Evolutionary conservation across 2,329 filamentous ascomycete species (phyloP).

Genomic region (Penicillium sp.): DNA sequence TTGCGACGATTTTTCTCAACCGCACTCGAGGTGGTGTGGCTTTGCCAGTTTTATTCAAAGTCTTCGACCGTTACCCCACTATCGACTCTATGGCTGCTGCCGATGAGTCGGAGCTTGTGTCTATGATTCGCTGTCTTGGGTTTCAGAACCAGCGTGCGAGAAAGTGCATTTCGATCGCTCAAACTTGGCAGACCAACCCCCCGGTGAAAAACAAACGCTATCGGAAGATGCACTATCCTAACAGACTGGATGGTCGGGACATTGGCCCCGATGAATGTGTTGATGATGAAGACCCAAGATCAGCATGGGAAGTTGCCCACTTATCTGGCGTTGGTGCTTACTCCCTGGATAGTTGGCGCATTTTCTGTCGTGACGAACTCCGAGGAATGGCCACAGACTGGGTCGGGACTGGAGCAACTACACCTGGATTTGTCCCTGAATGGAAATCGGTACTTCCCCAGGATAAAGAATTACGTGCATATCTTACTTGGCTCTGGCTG

Average conservation of each 20-base stretch:
- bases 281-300: conserved; percentile 50
- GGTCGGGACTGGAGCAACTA: conserved; percentile 56
- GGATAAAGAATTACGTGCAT: conserved; percentile 89
- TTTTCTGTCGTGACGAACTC: conserved; percentile 82
- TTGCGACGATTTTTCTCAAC: conserved; percentile 83
- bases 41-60: conserved; percentile 70
- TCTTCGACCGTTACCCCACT: conserved; percentile 69
- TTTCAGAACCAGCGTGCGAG: conserved; percentile 67
- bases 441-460: conserved; percentile 83
- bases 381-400: conserved; percentile 66
- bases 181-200: conserved; percentile 64
- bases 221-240: conserved; percentile 57
- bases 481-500: conserved; percentile 88
- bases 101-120: conserved; percentile 56
- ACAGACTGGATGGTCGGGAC: conserved; percentile 49
- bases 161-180: conserved; percentile 69
- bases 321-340: conserved; percentile 76
- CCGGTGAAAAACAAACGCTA: conserved; percentile 61
- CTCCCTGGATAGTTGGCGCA: conserved; percentile 85
- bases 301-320: conserved; percentile 81
- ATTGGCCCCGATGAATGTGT: conserved; percentile 50
- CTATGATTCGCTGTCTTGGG: conserved; percentile 69
- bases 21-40: conserved; percentile 73
- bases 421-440: conserved; percentile 69
- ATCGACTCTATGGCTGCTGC: conserved; percentile 62